Base-by-base conservation (phyloP, 169 alveolate species). In the Plasmodium ovale region DNA sequence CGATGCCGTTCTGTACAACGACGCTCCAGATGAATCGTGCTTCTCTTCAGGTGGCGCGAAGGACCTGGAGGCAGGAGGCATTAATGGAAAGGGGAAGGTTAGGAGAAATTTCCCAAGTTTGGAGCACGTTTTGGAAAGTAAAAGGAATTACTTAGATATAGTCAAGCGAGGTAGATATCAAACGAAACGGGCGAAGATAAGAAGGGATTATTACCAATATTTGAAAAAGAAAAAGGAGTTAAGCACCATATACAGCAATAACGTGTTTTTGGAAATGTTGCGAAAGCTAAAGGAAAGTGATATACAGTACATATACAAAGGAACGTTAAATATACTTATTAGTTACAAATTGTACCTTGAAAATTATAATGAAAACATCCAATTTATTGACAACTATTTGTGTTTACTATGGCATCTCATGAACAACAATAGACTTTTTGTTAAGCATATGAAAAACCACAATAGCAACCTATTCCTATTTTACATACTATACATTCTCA, bases 371-470 rank as follows among this genome's bases (percentile, higher is more conserved):
- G 91, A 84, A 70, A 47, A 56, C 29, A 25, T 84, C 19, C 42
- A 56, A 42, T 84, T 54, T 53, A 42, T 84, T 21, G 72, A 68
- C 14, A 84, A 68, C 23, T 84, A 84, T 31, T 54, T 84, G 35
- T 84, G 84, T 29, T 42, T 84, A 14, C 47, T 84, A 33, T 84
- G 91, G 91, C 35, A 84, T 72, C 6, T 84, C n/a, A 84, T 84
- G 87, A 49, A 84, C 49, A 65, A 84, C 37, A 84, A 84, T 10
- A 56, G 47, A 19, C 37, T 53, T 3, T 56, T 84, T 54, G 53
- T 84, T 27, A 84, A 44, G 23, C 47, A 84, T 62, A 56, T 84
- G 73, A 69, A 84, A 42, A 44, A 51, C 25, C 59, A 56, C 19
- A 84, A 49, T 68, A 84, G 91, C 29, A 67, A 44, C 31, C 12